Base-by-base conservation (phyloP, 139 green algal genomes). In the Volvox africanus region DNA sequence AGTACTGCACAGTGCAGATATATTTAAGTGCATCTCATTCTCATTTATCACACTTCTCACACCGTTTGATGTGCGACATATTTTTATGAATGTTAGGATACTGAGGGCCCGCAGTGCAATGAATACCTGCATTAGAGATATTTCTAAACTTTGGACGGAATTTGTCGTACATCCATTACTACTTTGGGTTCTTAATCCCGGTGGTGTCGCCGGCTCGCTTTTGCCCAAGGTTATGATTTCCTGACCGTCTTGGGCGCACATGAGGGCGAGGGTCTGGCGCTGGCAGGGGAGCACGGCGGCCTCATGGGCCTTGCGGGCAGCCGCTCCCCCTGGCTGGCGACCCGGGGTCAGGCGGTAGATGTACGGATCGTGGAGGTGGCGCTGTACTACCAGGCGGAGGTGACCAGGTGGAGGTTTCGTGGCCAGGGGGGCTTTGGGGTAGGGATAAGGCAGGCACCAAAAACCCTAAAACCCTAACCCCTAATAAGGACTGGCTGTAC, bases 231-330 rank as follows among this genome's bases (percentile, higher is more conserved):
- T 30, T n/a, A 87, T 36, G 94, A 97, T 86, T 97, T 97, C 81
- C 88, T 97, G 32, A 97, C 95, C 11, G 92, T 98, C 73, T 93
- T 98, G 65, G 95, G 93, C 0, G 86, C 94, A 0, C 96, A 98
- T 86, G 96, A 97, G 93, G 96, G 96, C 19, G 96, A 98, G 92
- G 96, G 96, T 19, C 93, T 98, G 88, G 86, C 97, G 21, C 86
- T 97, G 71, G 65, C 22, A 6, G 80, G 18, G 32, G 65, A 22
- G 61, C 61, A 80, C 26, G 75, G 55, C 11, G 88, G 89, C 18
- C 62, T 85, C 20, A 24, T 55, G 86, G 90, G 90, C 2, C 65
- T 80, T 69, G 93, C 95, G 11, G 95, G 95, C 80, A 93, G 79
- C 35, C 69, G 67, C 61, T 88, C 68, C 37, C 76, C 88, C 0